Evolutionary conservation across 257 asterid species (phyloP).

Genomic region (Hygrophila difformis): DNA sequence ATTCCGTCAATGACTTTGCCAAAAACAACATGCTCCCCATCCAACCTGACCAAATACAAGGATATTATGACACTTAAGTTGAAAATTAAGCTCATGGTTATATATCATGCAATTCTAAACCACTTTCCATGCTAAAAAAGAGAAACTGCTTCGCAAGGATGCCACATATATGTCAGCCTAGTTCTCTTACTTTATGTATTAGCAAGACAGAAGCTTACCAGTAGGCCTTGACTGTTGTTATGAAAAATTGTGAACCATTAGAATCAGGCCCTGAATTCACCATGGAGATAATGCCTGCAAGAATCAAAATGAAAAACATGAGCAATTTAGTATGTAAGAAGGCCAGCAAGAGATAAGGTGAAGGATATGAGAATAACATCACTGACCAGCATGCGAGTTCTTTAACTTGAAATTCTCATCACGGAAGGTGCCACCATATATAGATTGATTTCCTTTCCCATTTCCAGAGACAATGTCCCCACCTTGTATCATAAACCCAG

Average conservation of each 20-base stretch:
- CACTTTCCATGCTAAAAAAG: too few species aligned
- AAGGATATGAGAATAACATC: not conserved
- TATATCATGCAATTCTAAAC: too few species aligned
- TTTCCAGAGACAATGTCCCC: constrained; percentile 69
- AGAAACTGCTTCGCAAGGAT: too few species aligned
- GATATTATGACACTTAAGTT: constrained; percentile 15
- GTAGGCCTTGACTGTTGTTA: constrained; percentile 84
- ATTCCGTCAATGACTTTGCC: constrained; percentile 92
- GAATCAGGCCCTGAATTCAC: constrained; percentile 94
- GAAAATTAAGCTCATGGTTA: not conserved
- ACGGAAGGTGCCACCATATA: constrained; percentile 42
- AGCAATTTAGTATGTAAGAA: too few species aligned
- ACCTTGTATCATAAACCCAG: constrained; percentile 98
- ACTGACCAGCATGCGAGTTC: constrained; percentile 58
- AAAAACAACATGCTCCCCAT: constrained; percentile 84
- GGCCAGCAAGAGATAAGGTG: too few species aligned
- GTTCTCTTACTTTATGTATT: too few species aligned
- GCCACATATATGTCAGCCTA: too few species aligned
- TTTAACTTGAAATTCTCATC: constrained; percentile 69
- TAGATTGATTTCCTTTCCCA: constrained; percentile 16
- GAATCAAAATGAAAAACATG: constrained; percentile 4
- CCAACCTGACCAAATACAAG: constrained; percentile 52
- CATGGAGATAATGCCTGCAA: constrained; percentile 75
- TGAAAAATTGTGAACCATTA: constrained; percentile 90
- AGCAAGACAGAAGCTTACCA: constrained; percentile 47